Evolutionary conservation across 164 flowering plant genomes (phyloP), one percentile per base, ranked within the genome.

Genomic region (Liriodendron chinense): DNA sequence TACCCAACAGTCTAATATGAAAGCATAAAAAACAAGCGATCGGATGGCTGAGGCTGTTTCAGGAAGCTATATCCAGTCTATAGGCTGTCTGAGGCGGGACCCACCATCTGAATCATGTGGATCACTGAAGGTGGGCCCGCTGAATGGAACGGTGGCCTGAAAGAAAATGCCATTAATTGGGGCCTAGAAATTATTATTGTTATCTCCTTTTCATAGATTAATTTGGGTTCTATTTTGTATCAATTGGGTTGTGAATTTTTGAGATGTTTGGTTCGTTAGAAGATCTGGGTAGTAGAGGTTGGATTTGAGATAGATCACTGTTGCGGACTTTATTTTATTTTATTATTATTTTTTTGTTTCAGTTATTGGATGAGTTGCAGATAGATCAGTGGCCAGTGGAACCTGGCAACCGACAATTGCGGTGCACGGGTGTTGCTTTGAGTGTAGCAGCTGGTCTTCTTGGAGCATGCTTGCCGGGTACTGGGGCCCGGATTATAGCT

Each of bases 351-450:
- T 16, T 16, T 16, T 53, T 53, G 24, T 78, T 85, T 68, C 76
- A 96, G 99, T 72, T 96, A 23, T 78, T 96, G 84, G 98, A 96
- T 81, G 98, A 96, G 72, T 79, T 94, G 78, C 90, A 90, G 75
- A 85, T 86, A 28, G 98, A 96, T 88, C 97, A 91, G 67, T 96
- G 98, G 98, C 96, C 94, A 3, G 91, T 94, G 73, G 76, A 78
- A 47, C 89, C 96, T 5, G 95, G 94, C 6, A 84, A 86, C 63
- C 82, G 99, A 70, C 80, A 92, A 6, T 80, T 81, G 10, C 78
- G 99, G 74, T 96, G 99, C 83, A 94, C 99, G 0, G 98, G 99
- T 14, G 94, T 93, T 75, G 99, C 99, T n/a, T 69, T 96, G 75
- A 91, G 89, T 82, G 97, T 96, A 26, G 97, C 99, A 3, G 88